Evolutionary conservation across 768 basidiomycete species (phyloP).

Genomic region (Boletus barrowsii): DNA sequence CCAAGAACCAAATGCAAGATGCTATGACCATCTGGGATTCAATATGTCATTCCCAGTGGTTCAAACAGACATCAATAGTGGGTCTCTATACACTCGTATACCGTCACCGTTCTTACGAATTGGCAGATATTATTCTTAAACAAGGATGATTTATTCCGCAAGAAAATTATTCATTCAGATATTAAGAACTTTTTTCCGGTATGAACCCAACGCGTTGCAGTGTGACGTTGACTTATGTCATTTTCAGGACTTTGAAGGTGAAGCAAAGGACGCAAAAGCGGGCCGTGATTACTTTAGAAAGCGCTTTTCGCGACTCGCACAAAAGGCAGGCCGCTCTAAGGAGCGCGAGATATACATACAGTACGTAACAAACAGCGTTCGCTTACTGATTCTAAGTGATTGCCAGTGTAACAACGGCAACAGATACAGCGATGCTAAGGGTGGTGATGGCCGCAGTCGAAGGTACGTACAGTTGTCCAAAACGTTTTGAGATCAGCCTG

Average conservation of each 20-base stretch:
- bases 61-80: conserved; percentile 87
- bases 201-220: conserved; percentile 17
- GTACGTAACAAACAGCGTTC: conserved; percentile 46
- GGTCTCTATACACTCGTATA: not conserved
- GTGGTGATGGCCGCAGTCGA: conserved; percentile 96
- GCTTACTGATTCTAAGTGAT: conserved; percentile 6
- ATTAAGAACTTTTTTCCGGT: conserved; percentile 91
- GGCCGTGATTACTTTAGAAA: conserved; percentile 90
- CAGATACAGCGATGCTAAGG: conserved; percentile 82
- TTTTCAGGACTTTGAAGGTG: conserved; percentile 80
- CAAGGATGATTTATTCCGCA: conserved; percentile 90
- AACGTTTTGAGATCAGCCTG: not conserved
- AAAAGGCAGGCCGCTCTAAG: conserved; percentile 80
- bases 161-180: conserved; percentile 76
- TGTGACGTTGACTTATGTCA: not conserved
- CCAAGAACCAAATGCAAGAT: conserved; percentile 96
- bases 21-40: conserved; percentile 99
- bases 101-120: not conserved
- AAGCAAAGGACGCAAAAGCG: conserved; percentile 63
- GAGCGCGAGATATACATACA: conserved; percentile 93
- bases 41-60: conserved; percentile 98
- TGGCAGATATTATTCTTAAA: conserved; percentile 88
- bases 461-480: conserved; percentile 51
- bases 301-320: conserved; percentile 77
- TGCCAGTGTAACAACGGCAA: conserved; percentile 79